These are phyloP conservation scores for Ormosia semicastrata DNA, from an alignment of 306 rosid species.

Conservation along the genomic window DNA sequence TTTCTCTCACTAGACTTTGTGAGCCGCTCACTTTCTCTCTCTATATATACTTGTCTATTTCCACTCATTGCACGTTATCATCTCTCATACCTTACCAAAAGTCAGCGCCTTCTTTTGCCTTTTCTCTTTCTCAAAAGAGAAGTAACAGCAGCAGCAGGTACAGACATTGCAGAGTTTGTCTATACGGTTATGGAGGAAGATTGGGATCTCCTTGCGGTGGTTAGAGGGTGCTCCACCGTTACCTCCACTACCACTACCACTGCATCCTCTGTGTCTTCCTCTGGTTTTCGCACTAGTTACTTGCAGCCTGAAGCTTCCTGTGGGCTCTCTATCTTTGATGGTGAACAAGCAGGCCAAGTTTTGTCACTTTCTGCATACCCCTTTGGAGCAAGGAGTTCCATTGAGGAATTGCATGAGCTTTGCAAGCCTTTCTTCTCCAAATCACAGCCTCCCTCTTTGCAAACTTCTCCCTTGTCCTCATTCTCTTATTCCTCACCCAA, in stretches of 20 bases:
- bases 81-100: slow-evolving; percentile 29
- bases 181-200: slow-evolving; percentile 52
- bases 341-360: slow-evolving; percentile 26
- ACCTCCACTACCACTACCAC: slow-evolving; percentile 15
- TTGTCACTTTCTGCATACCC: slow-evolving; percentile 47
- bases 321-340: slow-evolving; percentile 26
- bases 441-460: slow-evolving; percentile 35
- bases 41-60: slow-evolving; percentile 40
- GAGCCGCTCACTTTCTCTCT: slow-evolving; percentile 13
- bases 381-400: slow-evolving; percentile 31
- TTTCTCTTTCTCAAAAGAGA: slow-evolving; percentile 9
- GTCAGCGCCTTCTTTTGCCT: slow-evolving; percentile 46
- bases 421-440: slow-evolving; percentile 79
- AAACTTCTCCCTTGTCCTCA: slow-evolving; percentile 1
- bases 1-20: slow-evolving; percentile 26
- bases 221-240: slow-evolving; percentile 64
- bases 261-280: background rate
- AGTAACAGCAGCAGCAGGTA: background rate
- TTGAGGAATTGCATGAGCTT: slow-evolving; percentile 75
- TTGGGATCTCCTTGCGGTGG: slow-evolving; percentile 96
- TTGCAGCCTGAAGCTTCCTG: slow-evolving; percentile 8
- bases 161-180: slow-evolving; percentile 32
- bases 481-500: slow-evolving; percentile 38
- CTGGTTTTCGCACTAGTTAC: slow-evolving; percentile 16
- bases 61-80: slow-evolving; percentile 37